Conservation (phyloP, 2,329 filamentous ascomycete species). For the Phialophora chinensis region DNA sequence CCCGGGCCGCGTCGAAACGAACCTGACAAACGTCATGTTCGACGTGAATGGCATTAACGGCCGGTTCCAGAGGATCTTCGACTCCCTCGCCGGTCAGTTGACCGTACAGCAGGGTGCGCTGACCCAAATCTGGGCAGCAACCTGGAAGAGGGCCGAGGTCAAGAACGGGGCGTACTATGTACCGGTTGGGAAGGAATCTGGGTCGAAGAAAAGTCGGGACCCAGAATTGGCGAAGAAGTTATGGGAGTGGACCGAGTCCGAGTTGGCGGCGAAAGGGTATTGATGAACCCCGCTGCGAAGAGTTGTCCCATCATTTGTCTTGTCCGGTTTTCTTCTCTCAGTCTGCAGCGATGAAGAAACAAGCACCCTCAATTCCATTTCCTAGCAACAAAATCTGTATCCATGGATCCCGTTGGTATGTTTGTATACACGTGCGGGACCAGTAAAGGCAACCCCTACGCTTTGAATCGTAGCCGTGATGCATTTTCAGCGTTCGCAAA, state of each 20-base stretch:
- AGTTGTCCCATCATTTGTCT: background rate
- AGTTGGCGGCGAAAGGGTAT: conserved; percentile 28
- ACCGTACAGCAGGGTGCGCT: conserved; percentile 47
- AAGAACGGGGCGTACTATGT: conserved; percentile 52
- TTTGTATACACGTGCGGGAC: background rate
- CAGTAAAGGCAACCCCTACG: background rate
- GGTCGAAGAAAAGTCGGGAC: conserved; percentile 37
- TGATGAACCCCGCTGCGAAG: background rate
- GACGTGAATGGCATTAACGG: conserved; percentile 8
- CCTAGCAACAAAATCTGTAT: background rate
- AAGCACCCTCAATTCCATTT: background rate
- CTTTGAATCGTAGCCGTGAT: background rate
- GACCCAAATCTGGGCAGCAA: conserved; percentile 53
- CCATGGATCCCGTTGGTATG: background rate
- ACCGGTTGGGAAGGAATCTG: conserved; percentile 44
- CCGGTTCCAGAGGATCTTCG: conserved; percentile 15
- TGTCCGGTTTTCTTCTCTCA: background rate
- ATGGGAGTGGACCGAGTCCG: conserved; percentile 48
- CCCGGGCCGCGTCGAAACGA: conserved; percentile 57
- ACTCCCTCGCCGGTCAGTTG: conserved; percentile 13
- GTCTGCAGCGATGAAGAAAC: background rate
- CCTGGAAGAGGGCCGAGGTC: conserved; percentile 41
- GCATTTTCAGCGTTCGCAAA: background rate
- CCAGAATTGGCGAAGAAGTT: conserved; percentile 43
- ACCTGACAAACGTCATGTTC: conserved; percentile 42